Percentiles rank a stretch among this genome's conserved stretches.
Evolutionary conservation across 371 early-diverging fungal species (phyloP).

Genomic region (Haplosporangium sp.): DNA sequence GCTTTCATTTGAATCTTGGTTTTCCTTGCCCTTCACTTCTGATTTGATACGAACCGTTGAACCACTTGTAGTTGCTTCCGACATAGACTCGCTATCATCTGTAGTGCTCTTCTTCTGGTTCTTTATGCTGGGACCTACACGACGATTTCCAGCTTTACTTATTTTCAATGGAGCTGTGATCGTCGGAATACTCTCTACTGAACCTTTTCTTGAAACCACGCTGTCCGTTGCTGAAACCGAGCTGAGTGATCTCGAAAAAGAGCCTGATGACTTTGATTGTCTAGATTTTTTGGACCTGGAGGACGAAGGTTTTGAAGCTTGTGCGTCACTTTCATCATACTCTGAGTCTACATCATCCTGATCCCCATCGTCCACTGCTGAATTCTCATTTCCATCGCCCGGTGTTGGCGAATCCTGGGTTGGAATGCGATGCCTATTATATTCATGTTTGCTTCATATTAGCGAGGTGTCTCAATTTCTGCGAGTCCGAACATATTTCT

Average conservation of each 20-base stretch:
- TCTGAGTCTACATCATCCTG: slow-evolving; percentile 5
- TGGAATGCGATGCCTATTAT: slow-evolving; percentile 1
- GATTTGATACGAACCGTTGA: neutral
- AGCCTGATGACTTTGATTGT: neutral
- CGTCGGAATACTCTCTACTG: neutral
- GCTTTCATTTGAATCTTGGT: neutral
- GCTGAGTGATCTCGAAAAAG: slow-evolving; percentile 4
- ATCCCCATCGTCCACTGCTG: neutral
- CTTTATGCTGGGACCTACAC: neutral
- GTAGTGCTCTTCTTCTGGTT: neutral
- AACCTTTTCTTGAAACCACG: neutral
- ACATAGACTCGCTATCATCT: neutral
- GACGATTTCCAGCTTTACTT: neutral
- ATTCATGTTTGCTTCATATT: neutral
- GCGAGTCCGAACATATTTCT: too few relatives aligned
- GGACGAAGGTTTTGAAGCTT: neutral
- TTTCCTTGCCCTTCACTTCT: neutral
- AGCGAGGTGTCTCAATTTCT: neutral
- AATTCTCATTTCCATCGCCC: neutral
- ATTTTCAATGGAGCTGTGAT: neutral
- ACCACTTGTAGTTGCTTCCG: neutral
- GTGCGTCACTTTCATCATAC: neutral
- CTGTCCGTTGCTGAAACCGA: slow-evolving; percentile 11
- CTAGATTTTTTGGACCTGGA: slow-evolving; percentile 4
- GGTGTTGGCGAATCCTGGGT: neutral